Evolutionary conservation across 441 rosid genomes (phyloP).

Genomic region (Populus hybrid): DNA sequence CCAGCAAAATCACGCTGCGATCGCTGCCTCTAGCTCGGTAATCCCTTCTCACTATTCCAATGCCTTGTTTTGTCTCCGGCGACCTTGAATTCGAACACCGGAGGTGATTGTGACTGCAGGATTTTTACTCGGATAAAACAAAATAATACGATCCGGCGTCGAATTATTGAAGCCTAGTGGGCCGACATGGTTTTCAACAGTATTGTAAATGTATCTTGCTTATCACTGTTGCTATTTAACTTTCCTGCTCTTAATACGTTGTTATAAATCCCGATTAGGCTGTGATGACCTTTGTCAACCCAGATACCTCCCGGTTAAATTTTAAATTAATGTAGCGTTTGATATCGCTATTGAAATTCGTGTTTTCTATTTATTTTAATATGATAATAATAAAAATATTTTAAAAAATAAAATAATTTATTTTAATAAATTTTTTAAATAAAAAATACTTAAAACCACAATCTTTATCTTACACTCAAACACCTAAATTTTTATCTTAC

Average conservation of each 20-base stretch:
- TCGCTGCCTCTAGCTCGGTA: conserved; percentile 7
- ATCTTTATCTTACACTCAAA: no score
- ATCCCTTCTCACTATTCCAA: not conserved
- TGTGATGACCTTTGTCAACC: not conserved
- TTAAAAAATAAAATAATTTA: no score
- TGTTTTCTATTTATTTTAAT: no score
- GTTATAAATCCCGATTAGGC: not conserved
- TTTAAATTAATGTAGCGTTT: no score
- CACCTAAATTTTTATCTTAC: no score
- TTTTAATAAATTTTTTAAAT: no score
- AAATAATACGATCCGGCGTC: conserved; percentile 10
- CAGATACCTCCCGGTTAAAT: not conserved
- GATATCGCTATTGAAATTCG: no score
- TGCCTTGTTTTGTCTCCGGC: not conserved
- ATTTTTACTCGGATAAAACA: not conserved
- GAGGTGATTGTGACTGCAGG: not conserved
- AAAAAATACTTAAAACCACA: no score
- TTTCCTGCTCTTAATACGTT: not conserved
- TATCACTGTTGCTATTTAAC: not conserved
- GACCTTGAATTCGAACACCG: not conserved
- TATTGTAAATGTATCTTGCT: not conserved
- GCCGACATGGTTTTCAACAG: conserved; percentile 7
- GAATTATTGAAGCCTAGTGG: not conserved
- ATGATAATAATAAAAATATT: no score
- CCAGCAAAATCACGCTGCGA: conserved; percentile 26